phyloP scores from a whole-genome alignment of 2,329 filamentous ascomycete genomes.

The Talaromyces sp. region DNA sequence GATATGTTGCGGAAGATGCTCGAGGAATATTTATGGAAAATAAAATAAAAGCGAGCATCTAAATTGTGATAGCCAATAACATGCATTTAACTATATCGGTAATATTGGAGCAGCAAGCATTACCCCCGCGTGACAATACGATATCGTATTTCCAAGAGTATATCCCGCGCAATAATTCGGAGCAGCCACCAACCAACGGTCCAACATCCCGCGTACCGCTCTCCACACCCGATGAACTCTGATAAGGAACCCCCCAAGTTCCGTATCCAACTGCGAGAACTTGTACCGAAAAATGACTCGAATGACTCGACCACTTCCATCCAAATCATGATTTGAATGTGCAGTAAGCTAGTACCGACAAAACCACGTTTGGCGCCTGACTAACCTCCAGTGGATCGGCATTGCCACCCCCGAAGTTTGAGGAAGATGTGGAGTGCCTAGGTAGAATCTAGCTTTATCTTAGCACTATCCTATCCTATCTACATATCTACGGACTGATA shows the following conservation, averaged over 20 bases:
- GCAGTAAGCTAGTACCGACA: neutral
- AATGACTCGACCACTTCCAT: neutral
- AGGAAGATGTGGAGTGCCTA: neutral
- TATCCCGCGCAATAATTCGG: slow-evolving; percentile 11
- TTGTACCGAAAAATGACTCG: neutral
- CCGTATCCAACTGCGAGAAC: no score
- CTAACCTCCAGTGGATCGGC: neutral
- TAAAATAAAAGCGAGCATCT: neutral
- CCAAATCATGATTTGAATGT: neutral
- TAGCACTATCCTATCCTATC: neutral
- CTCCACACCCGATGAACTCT: neutral
- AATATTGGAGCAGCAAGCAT: neutral
- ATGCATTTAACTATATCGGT: neutral
- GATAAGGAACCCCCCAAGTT: neutral
- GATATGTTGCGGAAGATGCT: no score
- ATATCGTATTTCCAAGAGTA: neutral
- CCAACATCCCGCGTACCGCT: slow-evolving; percentile 2
- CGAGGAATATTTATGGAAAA: neutral
- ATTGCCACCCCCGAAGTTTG: neutral
- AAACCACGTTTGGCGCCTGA: neutral
- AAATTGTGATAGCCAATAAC: neutral
- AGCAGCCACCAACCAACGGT: neutral
- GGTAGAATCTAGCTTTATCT: neutral
- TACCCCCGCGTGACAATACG: neutral
- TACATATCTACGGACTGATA: neutral